These are phyloP conservation scores for Diaporthe batatas DNA, from an alignment of 2,329 filamentous ascomycete genomes.

Conservation along the genomic window DNA sequence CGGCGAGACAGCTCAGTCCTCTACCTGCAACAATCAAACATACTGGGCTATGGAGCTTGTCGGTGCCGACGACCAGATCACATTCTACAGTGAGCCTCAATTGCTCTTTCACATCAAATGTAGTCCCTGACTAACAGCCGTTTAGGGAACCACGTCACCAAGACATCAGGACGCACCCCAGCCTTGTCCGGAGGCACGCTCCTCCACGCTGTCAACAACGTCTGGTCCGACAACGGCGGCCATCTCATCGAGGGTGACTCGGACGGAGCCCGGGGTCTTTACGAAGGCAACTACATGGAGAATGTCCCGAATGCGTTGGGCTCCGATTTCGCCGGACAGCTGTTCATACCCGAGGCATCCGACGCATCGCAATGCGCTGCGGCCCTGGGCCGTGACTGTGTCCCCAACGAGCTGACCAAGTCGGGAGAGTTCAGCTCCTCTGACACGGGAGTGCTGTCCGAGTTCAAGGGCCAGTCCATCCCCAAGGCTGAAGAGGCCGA, in stretches of 20 bases:
- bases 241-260: constrained; percentile 66
- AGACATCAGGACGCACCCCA: constrained; percentile 67
- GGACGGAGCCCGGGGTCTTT: constrained; percentile 59
- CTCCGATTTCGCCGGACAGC: constrained; percentile 42
- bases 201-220: constrained; percentile 73
- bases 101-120: no score
- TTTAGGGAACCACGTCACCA: constrained; percentile 67
- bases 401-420: constrained; percentile 9
- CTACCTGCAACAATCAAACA: constrained; percentile 70
- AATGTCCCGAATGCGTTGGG: constrained; percentile 60
- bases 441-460: background rate
- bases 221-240: constrained; percentile 65
- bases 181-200: constrained; percentile 68
- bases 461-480: background rate
- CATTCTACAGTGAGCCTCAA: constrained; percentile 59
- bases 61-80: constrained; percentile 67
- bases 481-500: background rate
- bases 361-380: constrained; percentile 8
- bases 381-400: constrained; percentile 25
- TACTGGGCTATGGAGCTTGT: constrained; percentile 72
- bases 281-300: constrained; percentile 71
- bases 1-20: constrained; percentile 66
- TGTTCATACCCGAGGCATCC: constrained; percentile 39
- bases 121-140: no score
- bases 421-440: background rate